These are phyloP conservation scores for Ascochyta fabae DNA, from an alignment of 2,329 filamentous ascomycete species.

Conservation along the genomic window DNA sequence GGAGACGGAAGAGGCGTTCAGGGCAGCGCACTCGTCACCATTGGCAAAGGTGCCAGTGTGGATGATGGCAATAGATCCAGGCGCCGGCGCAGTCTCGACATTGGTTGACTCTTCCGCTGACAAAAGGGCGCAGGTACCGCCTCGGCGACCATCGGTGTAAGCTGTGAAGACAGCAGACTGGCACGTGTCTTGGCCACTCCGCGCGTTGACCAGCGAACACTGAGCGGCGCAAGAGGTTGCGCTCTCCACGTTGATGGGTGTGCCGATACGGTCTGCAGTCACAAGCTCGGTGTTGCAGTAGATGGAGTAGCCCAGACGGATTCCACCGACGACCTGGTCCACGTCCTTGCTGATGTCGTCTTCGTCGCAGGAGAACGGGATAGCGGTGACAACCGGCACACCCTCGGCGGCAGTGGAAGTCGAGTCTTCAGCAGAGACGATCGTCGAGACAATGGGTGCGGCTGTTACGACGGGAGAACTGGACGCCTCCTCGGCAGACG, in stretches of 20 bases:
- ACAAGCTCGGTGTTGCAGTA: slow-evolving; percentile 36
- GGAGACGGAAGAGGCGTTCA: slow-evolving; percentile 9
- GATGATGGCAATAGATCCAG: slow-evolving; percentile 30
- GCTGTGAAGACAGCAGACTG: slow-evolving; percentile 31
- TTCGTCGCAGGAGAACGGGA: slow-evolving; percentile 37
- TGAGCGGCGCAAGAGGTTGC: slow-evolving; percentile 36
- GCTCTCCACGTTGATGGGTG: slow-evolving; percentile 24
- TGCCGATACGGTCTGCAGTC: slow-evolving; percentile 25
- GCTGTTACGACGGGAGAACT: slow-evolving; percentile 1
- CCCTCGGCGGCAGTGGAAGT: slow-evolving; percentile 2
- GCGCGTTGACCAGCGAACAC: slow-evolving; percentile 38
- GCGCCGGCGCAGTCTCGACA: slow-evolving; percentile 13
- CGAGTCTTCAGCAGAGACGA: neutral
- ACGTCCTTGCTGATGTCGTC: slow-evolving; percentile 22
- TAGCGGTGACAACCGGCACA: slow-evolving; percentile 25
- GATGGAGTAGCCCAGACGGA: slow-evolving; percentile 35
- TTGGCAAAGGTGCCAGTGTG: slow-evolving; percentile 30
- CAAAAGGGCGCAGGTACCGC: slow-evolving; percentile 29
- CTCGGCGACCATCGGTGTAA: slow-evolving; percentile 19
- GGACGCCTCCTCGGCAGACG: slow-evolving; percentile 1
- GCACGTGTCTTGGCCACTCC: slow-evolving; percentile 29
- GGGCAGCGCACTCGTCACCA: slow-evolving; percentile 27
- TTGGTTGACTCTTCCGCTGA: slow-evolving; percentile 18
- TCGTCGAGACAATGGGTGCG: slow-evolving; percentile 1
- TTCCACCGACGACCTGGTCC: slow-evolving; percentile 33